Evolutionary conservation across 352 stramenopile genomes (phyloP).

Genomic region (Phytophthora macrochlamydospora): DNA sequence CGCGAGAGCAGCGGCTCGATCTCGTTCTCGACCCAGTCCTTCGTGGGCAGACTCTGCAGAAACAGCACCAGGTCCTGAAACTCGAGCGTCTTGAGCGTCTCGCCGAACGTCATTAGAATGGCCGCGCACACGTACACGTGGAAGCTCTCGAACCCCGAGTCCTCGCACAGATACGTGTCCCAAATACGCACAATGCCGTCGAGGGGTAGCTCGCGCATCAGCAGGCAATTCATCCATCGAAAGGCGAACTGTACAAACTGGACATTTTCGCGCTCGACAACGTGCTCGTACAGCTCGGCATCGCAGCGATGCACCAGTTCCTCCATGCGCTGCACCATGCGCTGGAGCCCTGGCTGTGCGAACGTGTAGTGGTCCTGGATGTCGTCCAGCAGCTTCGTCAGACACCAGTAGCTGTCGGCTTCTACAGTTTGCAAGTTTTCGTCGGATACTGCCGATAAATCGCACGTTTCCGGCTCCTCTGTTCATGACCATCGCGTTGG

Average conservation of each 20-base stretch:
- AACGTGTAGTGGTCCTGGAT: constrained; percentile 99
- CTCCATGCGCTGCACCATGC: constrained; percentile 98
- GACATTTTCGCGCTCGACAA: constrained; percentile 92
- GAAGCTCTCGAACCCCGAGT: constrained; percentile 99
- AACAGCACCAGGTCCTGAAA: constrained; percentile 98
- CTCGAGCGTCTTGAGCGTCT: constrained; percentile 94
- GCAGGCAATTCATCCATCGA: constrained; percentile 99
- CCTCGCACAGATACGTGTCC: constrained; percentile 99
- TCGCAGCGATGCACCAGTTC: constrained; percentile 98
- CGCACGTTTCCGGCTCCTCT: constrained; percentile 81
- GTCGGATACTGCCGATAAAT: constrained; percentile 69
- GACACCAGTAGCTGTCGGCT: constrained; percentile 99
- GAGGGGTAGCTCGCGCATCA: constrained; percentile 97
- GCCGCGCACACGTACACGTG: constrained; percentile 99
- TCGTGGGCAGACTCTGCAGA: constrained; percentile 96
- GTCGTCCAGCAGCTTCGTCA: constrained; percentile 98
- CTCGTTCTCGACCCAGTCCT: constrained; percentile 96
- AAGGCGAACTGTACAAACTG: constrained; percentile 99
- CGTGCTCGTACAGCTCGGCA: constrained; percentile 93
- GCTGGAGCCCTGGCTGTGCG: constrained; percentile 97
- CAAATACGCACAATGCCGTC: constrained; percentile 96
- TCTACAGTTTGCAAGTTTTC: constrained; percentile 90
- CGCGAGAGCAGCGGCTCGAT: constrained; percentile 98
- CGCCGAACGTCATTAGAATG: constrained; percentile 97
- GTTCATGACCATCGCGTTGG: not conserved